Evolutionary conservation across 345 rosid genomes (phyloP).

Genomic region (Diplotaxis tenuifolia): DNA sequence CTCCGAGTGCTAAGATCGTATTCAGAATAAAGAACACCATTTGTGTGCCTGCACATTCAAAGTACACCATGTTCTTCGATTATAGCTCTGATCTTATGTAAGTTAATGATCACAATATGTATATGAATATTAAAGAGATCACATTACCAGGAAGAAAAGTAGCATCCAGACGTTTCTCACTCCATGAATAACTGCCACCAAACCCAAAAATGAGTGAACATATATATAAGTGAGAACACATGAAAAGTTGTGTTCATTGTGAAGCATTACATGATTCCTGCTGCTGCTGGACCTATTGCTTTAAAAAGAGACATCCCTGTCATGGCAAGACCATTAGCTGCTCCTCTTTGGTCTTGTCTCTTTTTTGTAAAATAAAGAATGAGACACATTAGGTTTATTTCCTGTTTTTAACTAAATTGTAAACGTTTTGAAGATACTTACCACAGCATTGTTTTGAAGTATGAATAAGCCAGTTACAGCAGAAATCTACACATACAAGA

Average conservation of each 20-base stretch:
- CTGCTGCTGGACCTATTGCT: constrained; percentile 66
- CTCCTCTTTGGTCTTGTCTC: constrained; percentile 64
- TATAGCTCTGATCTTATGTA: background rate
- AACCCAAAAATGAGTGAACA: background rate
- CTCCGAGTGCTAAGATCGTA: constrained; percentile 50
- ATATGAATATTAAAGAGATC: background rate
- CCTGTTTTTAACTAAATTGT: background rate
- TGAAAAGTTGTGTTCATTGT: background rate
- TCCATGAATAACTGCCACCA: constrained; percentile 45
- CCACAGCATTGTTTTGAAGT: constrained; percentile 66
- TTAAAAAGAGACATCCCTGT: constrained; percentile 66
- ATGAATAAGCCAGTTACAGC: constrained; percentile 55
- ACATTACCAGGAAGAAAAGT: constrained; percentile 45
- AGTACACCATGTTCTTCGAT: background rate
- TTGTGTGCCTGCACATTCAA: constrained; percentile 52
- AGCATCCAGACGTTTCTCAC: constrained; percentile 46
- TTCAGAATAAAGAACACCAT: constrained; percentile 66
- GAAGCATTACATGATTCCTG: constrained; percentile 52
- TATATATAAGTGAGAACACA: background rate
- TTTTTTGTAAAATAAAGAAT: background rate
- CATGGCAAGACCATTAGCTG: constrained; percentile 67
- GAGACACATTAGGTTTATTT: background rate
- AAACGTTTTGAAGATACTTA: constrained; percentile 27
- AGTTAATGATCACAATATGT: background rate
- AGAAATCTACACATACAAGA: constrained; percentile 37